Conservation (phyloP, 495 filamentous ascomycete species). For the Letharia columbiana region DNA sequence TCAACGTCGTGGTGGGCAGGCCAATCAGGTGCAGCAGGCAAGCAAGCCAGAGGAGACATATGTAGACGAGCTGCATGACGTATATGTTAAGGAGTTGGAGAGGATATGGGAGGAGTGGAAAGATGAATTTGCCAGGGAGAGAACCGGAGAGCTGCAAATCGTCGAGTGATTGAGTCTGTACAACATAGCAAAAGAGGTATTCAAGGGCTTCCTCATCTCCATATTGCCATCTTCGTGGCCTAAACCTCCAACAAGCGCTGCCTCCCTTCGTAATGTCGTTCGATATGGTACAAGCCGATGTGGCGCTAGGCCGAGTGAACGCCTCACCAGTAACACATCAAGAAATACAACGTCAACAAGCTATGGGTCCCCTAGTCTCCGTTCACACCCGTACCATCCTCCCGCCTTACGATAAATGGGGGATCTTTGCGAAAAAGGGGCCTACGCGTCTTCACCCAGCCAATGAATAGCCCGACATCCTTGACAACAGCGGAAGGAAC, state of each 20-base stretch:
- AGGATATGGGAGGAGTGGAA: slow-evolving; percentile 84
- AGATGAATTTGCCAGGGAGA: slow-evolving; percentile 67
- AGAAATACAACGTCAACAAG: neutral
- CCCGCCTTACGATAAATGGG: neutral
- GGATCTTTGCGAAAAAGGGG: slow-evolving; percentile 6
- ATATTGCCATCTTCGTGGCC: neutral
- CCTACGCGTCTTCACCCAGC: slow-evolving; percentile 36
- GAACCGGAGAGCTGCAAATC: slow-evolving; percentile 69
- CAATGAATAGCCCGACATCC: slow-evolving; percentile 54
- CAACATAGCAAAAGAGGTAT: neutral
- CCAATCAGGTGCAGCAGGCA: slow-evolving; percentile 61
- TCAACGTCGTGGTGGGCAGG: slow-evolving; percentile 81
- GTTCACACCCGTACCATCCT: neutral
- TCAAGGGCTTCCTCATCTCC: neutral
- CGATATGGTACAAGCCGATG: neutral
- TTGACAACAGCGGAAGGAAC: slow-evolving; percentile 54
- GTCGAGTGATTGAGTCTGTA: slow-evolving; percentile 47
- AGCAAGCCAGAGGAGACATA: slow-evolving; percentile 58
- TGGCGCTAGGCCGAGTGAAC: neutral
- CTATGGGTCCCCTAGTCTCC: neutral
- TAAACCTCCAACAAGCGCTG: neutral
- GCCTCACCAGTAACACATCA: neutral
- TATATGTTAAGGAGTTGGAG: slow-evolving; percentile 71
- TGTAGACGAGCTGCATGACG: slow-evolving; percentile 66
- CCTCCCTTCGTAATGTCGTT: neutral